These are phyloP conservation scores for Neoboletus brunneissimus DNA, from an alignment of 768 basidiomycete species.

Conservation along the genomic window DNA sequence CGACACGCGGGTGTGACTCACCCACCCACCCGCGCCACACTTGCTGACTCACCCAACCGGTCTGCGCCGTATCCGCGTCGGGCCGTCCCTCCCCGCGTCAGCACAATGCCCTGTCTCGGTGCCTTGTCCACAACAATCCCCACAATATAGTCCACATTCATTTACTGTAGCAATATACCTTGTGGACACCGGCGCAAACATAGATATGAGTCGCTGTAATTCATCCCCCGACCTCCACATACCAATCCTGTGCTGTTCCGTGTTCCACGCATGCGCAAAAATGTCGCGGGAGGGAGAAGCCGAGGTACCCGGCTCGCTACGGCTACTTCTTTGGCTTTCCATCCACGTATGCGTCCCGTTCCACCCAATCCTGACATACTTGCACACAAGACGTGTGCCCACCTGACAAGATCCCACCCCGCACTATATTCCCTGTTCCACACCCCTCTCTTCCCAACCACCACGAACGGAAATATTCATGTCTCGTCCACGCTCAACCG, in stretches of 20 bases:
- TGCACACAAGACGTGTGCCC: too few species aligned
- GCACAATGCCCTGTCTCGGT: constrained; percentile 16
- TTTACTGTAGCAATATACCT: too few species aligned
- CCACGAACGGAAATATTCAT: neutral
- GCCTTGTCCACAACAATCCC: constrained; percentile 1
- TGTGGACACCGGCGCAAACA: neutral
- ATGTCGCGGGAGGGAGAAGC: neutral
- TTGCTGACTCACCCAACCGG: constrained; percentile 14
- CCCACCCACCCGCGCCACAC: neutral
- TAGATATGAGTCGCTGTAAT: too few species aligned
- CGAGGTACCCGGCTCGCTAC: constrained; percentile 2
- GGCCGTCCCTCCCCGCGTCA: constrained; percentile 3
- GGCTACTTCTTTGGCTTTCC: constrained; percentile 3
- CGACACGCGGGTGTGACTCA: neutral
- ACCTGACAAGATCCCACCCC: too few species aligned
- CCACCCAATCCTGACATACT: neutral
- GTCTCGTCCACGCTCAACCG: neutral
- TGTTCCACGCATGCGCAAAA: neutral
- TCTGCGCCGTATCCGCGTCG: neutral
- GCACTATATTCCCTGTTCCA: neutral
- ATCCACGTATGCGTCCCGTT: neutral
- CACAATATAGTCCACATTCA: neutral
- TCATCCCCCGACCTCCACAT: constrained; percentile 13
- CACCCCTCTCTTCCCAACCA: neutral
- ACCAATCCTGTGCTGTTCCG: constrained; percentile 15